A percentile compares a stretch with the other conserved stretches of the same genome.
phyloP scores from a whole-genome alignment of 306 rosid species.

The Cajanus cajan region DNA sequence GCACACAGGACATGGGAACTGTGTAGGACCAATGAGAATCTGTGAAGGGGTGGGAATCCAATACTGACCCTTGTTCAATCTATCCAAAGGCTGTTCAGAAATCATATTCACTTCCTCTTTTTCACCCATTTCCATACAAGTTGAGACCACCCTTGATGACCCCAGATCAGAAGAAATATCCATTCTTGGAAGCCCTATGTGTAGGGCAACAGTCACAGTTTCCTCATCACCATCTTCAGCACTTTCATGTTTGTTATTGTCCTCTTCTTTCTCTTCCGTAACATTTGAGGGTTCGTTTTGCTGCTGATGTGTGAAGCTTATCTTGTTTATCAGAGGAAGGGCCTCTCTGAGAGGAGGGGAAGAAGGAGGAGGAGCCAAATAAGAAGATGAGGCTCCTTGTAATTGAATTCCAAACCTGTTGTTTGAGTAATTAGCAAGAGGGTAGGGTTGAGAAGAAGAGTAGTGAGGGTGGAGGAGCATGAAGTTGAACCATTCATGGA shows the following conservation, averaged over 20 bases:
- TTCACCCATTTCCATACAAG: conserved; percentile 23
- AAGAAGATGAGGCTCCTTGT: conserved; percentile 27
- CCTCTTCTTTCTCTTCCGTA: conserved; percentile 11
- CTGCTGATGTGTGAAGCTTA: conserved; percentile 27
- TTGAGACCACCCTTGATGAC: conserved; percentile 28
- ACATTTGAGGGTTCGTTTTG: conserved; percentile 34
- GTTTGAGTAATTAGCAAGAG: conserved; percentile 17
- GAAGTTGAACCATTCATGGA: conserved; percentile 54
- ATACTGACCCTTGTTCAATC: conserved; percentile 57
- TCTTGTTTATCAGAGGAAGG: conserved; percentile 64
- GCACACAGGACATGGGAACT: conserved; percentile 76
- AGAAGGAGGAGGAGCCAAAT: conserved; percentile 8
- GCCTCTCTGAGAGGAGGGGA: conserved; percentile 56
- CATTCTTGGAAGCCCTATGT: conserved; percentile 64
- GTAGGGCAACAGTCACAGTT: conserved; percentile 49
- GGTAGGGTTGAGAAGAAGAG: conserved; percentile 36
- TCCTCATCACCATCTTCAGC: not conserved
- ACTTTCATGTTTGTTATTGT: conserved; percentile 16
- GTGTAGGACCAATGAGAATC: conserved; percentile 87
- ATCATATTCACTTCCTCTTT: conserved; percentile 23
- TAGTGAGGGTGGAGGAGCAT: conserved; percentile 45
- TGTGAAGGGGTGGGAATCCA: conserved; percentile 93
- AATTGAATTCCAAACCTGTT: conserved; percentile 27
- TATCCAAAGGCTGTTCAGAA: conserved; percentile 40
- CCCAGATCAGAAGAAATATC: conserved; percentile 32